Evolutionary conservation across 306 rosid genomes (phyloP), one percentile per base, ranked within the genome.

Genomic region (Spatholobus suberectus): DNA sequence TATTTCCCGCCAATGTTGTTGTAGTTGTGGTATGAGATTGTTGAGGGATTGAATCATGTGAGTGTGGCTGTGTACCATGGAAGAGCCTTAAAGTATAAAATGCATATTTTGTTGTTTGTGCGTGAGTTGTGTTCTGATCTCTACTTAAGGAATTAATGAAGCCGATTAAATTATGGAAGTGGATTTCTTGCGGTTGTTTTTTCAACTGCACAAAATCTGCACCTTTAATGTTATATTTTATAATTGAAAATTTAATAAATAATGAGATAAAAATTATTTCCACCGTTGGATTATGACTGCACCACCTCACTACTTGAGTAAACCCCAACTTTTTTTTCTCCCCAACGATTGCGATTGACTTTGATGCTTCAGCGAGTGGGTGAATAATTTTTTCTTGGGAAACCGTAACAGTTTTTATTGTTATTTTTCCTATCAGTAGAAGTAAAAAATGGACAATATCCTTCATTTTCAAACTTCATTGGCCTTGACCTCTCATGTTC

Each of bases 51-150:
- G 84, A 73, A 68, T 5, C 52, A 15, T 62, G 6, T n/a, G 14
- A 80, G 74, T 70, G 62, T 68, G 27, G 34, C 3, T 65, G 18
- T 49, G 79, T 71, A 41, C 9, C 59, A 67, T 34, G n/a, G 51
- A 67, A 24, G 73, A 58, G 79, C 70, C 70, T 74, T 67, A 5
- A n/a, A n/a, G n/a, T n/a, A n/a, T n/a, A n/a, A 65, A 63, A 24
- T 41, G 76, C 70, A 34, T 70, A 12, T 82, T 83, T 83, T 29
- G 41, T 63, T 66, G 52, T 40, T n/a, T 24, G 70, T 65, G 59
- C 63, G 51, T 47, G 24, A 29, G 40, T n/a, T 49, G 40, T 62
- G 55, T 65, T 84, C 13, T 73, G 44, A 61, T 71, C 61, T 51
- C 2, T 70, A 8, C n/a, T 62, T 49, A 1, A n/a, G 49, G 62